phyloP scores from a whole-genome alignment of 1,284 basidiomycete genomes.

The Paramarasmius palmivorus region DNA sequence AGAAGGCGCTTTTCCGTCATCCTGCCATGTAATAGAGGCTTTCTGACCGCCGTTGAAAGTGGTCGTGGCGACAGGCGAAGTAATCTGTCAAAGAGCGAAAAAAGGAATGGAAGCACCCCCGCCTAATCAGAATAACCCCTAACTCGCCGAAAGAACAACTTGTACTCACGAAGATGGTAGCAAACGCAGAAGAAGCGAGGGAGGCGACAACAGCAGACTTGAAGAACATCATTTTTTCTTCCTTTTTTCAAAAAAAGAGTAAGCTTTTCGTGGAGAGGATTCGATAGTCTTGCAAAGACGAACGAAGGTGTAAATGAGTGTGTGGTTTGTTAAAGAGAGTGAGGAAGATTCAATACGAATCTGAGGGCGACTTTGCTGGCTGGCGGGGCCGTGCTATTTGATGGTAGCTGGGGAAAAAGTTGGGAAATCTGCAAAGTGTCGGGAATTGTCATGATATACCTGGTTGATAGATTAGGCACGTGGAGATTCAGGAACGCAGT shows the following conservation, averaged over 20 bases:
- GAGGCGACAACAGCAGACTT: slow-evolving; percentile 45
- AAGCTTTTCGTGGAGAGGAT: background rate
- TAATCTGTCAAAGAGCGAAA: slow-evolving; percentile 53
- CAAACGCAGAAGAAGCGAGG: slow-evolving; percentile 54
- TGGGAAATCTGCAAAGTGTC: background rate
- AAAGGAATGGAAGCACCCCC: too few relatives aligned
- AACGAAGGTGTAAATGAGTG: slow-evolving; percentile 1
- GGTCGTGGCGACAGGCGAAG: slow-evolving; percentile 54
- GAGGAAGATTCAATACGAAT: background rate
- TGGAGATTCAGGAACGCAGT: too few relatives aligned
- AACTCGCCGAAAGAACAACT: slow-evolving; percentile 5
- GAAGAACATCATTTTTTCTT: slow-evolving; percentile 18
- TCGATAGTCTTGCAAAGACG: background rate
- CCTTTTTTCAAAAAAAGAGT: background rate
- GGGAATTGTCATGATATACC: background rate
- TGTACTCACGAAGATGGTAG: slow-evolving; percentile 57
- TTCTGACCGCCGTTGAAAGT: slow-evolving; percentile 59
- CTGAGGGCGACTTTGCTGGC: background rate
- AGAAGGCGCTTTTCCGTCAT: slow-evolving; percentile 54
- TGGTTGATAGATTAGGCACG: too few relatives aligned
- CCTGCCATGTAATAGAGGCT: slow-evolving; percentile 68
- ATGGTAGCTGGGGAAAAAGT: slow-evolving; percentile 1
- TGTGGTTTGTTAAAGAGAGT: background rate
- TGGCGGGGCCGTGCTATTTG: background rate
- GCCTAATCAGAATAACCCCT: background rate